These are phyloP conservation scores for Sechiopsis laciniata DNA, from an alignment of 306 rosid species.

Conservation along the genomic window DNA sequence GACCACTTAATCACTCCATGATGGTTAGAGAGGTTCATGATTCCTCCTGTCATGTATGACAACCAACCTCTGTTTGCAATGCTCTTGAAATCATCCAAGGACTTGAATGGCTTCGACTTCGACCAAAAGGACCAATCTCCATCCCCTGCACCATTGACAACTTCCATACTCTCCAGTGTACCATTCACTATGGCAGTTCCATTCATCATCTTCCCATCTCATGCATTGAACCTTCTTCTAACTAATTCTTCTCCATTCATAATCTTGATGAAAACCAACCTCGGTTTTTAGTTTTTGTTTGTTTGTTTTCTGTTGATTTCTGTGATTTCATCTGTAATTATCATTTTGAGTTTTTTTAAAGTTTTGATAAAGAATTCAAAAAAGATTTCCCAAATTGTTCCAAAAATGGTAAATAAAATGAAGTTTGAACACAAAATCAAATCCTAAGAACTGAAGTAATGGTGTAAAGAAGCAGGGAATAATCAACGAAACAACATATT, in stretches of 20 bases:
- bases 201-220: slow-evolving; percentile 24
- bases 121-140: slow-evolving; percentile 77
- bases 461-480: no score
- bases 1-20: no score
- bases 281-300: not conserved
- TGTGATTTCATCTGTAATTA: not conserved
- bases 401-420: no score
- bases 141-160: slow-evolving; percentile 82
- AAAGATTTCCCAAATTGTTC: no score
- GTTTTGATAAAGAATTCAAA: no score
- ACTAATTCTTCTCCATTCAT: no score
- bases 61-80: slow-evolving; percentile 76
- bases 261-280: not conserved
- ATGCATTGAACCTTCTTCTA: slow-evolving; percentile 61
- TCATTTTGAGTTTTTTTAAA: no score
- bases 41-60: slow-evolving; percentile 79
- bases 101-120: slow-evolving; percentile 70
- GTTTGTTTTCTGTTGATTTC: not conserved
- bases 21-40: slow-evolving; percentile 43
- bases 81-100: slow-evolving; percentile 69
- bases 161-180: slow-evolving; percentile 61
- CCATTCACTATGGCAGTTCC: slow-evolving; percentile 31
- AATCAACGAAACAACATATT: no score
- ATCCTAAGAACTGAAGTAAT: no score
- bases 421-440: no score